Conservation (phyloP, 306 rosid species). For the Crotalaria pallida region DNA sequence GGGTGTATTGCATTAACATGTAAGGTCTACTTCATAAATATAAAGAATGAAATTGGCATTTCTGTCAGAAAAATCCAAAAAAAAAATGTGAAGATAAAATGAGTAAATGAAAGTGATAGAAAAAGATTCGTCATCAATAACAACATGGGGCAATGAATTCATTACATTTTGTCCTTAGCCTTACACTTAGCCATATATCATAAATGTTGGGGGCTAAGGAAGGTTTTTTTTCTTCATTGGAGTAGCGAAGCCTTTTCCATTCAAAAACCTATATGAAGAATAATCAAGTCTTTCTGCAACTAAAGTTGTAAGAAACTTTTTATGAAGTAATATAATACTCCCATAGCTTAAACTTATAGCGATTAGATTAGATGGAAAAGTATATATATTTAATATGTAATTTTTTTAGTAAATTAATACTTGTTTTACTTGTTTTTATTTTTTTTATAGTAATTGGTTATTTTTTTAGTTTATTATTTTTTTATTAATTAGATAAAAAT, state of each 20-base stretch:
- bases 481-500: too few relatives aligned
- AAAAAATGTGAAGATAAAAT: not conserved
- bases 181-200: not conserved
- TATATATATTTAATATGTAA: too few relatives aligned
- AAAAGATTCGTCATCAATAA: slow-evolving; percentile 22
- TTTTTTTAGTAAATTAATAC: too few relatives aligned
- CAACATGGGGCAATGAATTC: slow-evolving; percentile 11
- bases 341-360: too few relatives aligned
- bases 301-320: not conserved
- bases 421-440: too few relatives aligned
- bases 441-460: too few relatives aligned
- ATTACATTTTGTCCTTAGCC: not conserved
- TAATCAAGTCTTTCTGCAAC: not conserved
- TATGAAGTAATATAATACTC: too few relatives aligned
- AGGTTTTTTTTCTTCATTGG: not conserved
- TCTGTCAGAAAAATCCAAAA: not conserved
- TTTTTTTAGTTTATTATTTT: too few relatives aligned
- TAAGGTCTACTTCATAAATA: not conserved
- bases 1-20: not conserved
- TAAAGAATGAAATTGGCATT: slow-evolving; percentile 4
- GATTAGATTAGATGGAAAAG: too few relatives aligned
- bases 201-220: slow-evolving; percentile 2
- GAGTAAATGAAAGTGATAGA: slow-evolving; percentile 26
- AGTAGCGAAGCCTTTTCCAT: not conserved
- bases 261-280: not conserved